Evolutionary conservation across 2,329 filamentous ascomycete species (phyloP), one percentile per base, ranked within the genome.

Genomic region (Aspergillus tamarii): DNA sequence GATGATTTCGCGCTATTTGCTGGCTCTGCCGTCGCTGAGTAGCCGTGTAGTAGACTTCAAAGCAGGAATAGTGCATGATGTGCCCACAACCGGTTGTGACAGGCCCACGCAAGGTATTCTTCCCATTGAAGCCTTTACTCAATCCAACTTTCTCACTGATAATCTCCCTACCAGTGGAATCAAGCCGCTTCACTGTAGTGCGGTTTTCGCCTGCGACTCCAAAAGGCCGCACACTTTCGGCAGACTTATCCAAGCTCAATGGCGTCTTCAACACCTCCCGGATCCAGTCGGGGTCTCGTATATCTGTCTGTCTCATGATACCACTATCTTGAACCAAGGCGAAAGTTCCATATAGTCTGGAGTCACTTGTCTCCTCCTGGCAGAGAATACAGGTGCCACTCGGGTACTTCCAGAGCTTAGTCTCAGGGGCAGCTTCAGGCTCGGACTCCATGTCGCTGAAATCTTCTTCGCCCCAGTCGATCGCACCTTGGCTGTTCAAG

Each of bases 1-100:
- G 95, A 71, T 98, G 95, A 71, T 97, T 92, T 16, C 95, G 87
- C 9, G 95, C 94, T 76, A 99, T 97, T 76, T 99, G 95, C 72
- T 95, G 92, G 23, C 87, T 87, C 74, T 99, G 96, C 45, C 95
- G 88, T 64, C 94, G 87, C 59, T 89, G 85, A 0, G 93, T 96
- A 4, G 94, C 93, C 53, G 91, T 88, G 68, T 92, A 91, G 74
- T 98, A 99, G 46, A 91, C 87, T 72, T 97, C 93, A 74, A 99
- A 99, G 79, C 95, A 99, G 69, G 87, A 89, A 76, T 92, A 98
- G 77, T 99, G 95, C 95, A 99, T 99, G 73, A 99, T 96, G 77
- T 99, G 95, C 3, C 95, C 95, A 77, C 95, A 99, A 11, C 94
- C 93, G 41, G 91, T 92, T 12, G 94, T 92, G 1, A 98, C 90